Evolutionary conservation across 768 basidiomycete species (phyloP), one percentile per base, ranked within the genome.

Genomic region (Phylloporus scabripes): DNA sequence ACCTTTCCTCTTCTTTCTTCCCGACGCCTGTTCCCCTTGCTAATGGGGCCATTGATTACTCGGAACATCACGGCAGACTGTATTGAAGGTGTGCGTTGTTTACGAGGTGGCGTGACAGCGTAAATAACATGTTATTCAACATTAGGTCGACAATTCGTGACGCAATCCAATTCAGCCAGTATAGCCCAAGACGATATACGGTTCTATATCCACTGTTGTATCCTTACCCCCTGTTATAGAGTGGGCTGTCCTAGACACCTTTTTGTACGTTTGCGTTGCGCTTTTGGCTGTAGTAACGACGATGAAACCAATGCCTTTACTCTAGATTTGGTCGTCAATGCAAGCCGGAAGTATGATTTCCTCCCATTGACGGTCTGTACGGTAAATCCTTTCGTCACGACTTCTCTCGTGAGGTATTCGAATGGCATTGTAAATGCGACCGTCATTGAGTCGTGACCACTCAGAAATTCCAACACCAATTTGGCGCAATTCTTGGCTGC

Each of bases 321-420:
- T 29, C 28, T 29, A 29, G 23, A 15, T 28, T 24, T n/a, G n/a
- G 24, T 28, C n/a, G 28, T 12, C 2, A 24, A 29, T 12, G 20
- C 21, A 5, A 23, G 38, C 20, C 20, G 38, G 15, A 44, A 37
- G 38, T 57, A 54, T 17, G 2, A 8, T 2, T 54, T 51, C 36
- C 34, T 57, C 7, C 46, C 46, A 21, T 8, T 32, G n/a, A 51
- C 49, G 5, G 39, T 45, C n/a, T 57, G 55, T 32, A 34, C 48
- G 32, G 40, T 57, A 18, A 17, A 23, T 1, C 53, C 55, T 7
- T 9, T 32, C 31, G 20, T 54, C 10, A 54, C 53, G n/a, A 51
- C 28, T 6, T 49, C 46, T 4, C 48, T 15, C 10, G 53, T 46
- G 10, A 31, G 11, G 8, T 56, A 50, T 24, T 10, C 29, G 10